A percentile compares a stretch with the other conserved stretches of the same genome.
phyloP scores from a whole-genome alignment of 768 basidiomycete genomes.

The Russula emetica region DNA sequence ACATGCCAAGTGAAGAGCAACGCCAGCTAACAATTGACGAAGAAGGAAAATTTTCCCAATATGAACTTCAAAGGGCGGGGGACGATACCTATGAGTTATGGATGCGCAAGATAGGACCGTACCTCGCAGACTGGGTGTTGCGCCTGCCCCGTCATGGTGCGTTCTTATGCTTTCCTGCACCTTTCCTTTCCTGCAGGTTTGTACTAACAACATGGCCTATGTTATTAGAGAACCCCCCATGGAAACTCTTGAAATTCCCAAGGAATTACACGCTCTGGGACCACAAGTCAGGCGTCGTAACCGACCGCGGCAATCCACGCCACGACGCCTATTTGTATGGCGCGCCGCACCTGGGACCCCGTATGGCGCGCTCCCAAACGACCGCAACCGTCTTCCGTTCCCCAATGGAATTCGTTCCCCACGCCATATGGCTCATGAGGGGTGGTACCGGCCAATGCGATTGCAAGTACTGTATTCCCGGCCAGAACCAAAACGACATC shows the following conservation, averaged over 20 bases:
- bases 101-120: conserved; percentile 8
- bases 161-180: not conserved
- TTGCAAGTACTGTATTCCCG: conserved; percentile 13
- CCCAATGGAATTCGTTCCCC: conserved; percentile 24
- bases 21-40: not conserved
- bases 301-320: conserved; percentile 18
- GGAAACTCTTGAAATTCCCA: conserved; percentile 13
- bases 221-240: not conserved
- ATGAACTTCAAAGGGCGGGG: fast-evolving
- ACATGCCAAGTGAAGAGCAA: not conserved
- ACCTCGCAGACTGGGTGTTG: conserved; percentile 19
- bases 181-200: not conserved
- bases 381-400: conserved; percentile 14
- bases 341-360: not conserved
- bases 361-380: not conserved
- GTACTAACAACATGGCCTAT: not conserved
- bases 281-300: conserved; percentile 4
- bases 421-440: conserved; percentile 28
- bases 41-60: not conserved
- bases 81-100: not conserved
- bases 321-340: conserved; percentile 19
- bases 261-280: conserved; percentile 16
- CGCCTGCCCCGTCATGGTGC: not conserved
- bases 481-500: conserved; percentile 9
- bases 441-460: not conserved